Evolutionary conservation across 352 stramenopile genomes (phyloP).

Genomic region (Globisporangium apiculatum): DNA sequence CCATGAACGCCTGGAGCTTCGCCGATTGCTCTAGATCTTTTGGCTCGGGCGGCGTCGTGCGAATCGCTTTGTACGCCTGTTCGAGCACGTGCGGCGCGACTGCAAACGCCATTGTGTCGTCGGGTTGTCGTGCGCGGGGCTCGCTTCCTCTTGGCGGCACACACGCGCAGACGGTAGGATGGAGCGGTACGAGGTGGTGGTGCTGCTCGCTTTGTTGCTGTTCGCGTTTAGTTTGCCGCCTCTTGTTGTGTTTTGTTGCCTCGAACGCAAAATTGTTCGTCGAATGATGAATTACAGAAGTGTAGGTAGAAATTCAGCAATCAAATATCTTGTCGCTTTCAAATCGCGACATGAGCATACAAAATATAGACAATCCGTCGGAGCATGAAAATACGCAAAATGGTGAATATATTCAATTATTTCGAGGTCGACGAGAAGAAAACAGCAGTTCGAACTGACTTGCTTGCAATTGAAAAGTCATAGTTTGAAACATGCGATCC

Average conservation of each 20-base stretch:
- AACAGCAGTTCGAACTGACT: too few species aligned
- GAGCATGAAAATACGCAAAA: background rate
- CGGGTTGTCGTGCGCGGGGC: background rate
- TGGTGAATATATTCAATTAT: too few species aligned
- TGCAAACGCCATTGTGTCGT: constrained; percentile 40
- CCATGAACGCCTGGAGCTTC: constrained; percentile 81
- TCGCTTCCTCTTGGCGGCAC: background rate
- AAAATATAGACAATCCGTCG: background rate
- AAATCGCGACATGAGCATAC: background rate
- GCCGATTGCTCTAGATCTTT: constrained; percentile 79
- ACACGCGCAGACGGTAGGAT: too few species aligned
- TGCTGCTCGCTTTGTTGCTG: background rate
- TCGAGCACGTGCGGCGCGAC: constrained; percentile 74
- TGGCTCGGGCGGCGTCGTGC: constrained; percentile 71
- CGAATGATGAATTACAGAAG: background rate
- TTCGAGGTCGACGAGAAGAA: background rate
- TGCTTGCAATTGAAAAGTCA: too few species aligned
- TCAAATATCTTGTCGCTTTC: background rate
- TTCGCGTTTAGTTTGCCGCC: background rate
- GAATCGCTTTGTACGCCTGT: constrained; percentile 87
- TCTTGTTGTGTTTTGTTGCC: background rate
- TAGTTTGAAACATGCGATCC: too few species aligned
- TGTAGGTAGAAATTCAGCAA: too few species aligned
- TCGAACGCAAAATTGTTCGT: background rate
- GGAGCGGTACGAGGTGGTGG: too few species aligned